Evolutionary conservation across 352 stramenopile genomes (phyloP), one percentile per base, ranked within the genome.

Genomic region (Phytophthora pini): DNA sequence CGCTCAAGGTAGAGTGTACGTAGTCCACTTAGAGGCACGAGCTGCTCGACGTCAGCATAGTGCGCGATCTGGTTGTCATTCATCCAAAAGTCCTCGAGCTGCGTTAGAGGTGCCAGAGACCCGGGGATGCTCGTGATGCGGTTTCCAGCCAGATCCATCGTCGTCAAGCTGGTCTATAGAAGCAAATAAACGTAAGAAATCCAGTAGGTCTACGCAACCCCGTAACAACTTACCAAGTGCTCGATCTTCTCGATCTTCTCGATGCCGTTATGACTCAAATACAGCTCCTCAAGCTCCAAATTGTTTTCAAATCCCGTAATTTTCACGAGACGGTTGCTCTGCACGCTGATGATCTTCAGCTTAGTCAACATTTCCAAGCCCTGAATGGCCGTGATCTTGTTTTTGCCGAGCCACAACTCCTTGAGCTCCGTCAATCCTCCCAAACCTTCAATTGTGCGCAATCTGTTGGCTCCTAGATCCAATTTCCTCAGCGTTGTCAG

Each of bases 351-450:
- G 39, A 93, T 85, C 39, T 80, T 87, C 17, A 99, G 76, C 56
- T 97, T 98, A 5, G 70, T 86, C 3, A 99, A 79, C 38, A 77
- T 76, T 3, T 93, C 80, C 12, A 98, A 74, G 1, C 86, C 88
- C 43, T 92, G 57, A 45, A 99, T 98, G 48, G 79, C 74, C 67
- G 97, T 93, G 75, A 99, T 99, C 68, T 99, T 99, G 83, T 99
- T 99, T 65, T 99, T 99, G 6, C 97, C 97, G 5, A 99, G 76
- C 97, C 97, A 99, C 24, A 99, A 77, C 68, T 99, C 89, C 73
- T 98, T 91, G 6, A 99, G 74, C 47, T 92, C 87, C 0, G 76
- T 76, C 22, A 99, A 79, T 15, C 84, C 79, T 20, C 94, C 76
- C 4, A 99, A 65, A 26, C 97, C 94, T 49, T 98, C 87, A 65